Evolutionary conservation across 352 stramenopile genomes (phyloP).

Genomic region (Phytophthora citrophthora): DNA sequence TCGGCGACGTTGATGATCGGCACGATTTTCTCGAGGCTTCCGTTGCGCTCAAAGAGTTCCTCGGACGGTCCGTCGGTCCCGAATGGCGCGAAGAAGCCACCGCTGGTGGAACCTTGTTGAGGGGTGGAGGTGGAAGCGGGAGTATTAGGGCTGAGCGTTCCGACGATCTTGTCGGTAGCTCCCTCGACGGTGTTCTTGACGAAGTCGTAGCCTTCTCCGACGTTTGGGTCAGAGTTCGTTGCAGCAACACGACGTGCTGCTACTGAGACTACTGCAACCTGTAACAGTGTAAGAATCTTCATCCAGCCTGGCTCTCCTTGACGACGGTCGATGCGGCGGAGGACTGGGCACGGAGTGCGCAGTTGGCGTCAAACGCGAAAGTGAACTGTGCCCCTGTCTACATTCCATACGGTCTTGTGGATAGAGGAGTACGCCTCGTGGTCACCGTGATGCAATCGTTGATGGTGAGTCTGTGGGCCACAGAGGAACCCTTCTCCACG

Average conservation of each 20-base stretch:
- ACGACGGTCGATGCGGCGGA: background rate
- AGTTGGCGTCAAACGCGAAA: slow-evolving; percentile 9
- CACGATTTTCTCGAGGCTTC: slow-evolving; percentile 47
- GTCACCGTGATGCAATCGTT: background rate
- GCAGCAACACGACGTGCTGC: background rate
- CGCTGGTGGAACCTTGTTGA: slow-evolving; percentile 18
- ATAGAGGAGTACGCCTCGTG: background rate
- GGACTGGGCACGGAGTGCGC: slow-evolving; percentile 16
- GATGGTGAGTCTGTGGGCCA: no score
- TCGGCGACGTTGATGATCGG: slow-evolving; percentile 67
- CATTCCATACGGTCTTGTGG: background rate
- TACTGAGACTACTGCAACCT: slow-evolving; percentile 2
- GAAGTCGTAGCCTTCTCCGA: slow-evolving; percentile 29
- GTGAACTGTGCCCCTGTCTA: background rate
- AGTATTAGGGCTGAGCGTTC: slow-evolving; percentile 11
- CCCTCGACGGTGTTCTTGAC: slow-evolving; percentile 12
- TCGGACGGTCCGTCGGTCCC: slow-evolving; percentile 45
- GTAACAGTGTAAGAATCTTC: slow-evolving; percentile 15
- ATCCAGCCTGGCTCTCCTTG: slow-evolving; percentile 7
- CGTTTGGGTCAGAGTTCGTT: slow-evolving; percentile 10
- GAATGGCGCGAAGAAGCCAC: slow-evolving; percentile 47
- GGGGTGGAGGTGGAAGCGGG: background rate
- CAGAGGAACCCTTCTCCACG: background rate
- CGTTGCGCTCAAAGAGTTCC: slow-evolving; percentile 52
- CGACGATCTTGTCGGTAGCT: slow-evolving; percentile 19